A percentile compares a stretch with the other conserved stretches of the same genome.
phyloP scores from a whole-genome alignment of 2,329 filamentous ascomycete species.

The Fusarium protoensiforme region DNA sequence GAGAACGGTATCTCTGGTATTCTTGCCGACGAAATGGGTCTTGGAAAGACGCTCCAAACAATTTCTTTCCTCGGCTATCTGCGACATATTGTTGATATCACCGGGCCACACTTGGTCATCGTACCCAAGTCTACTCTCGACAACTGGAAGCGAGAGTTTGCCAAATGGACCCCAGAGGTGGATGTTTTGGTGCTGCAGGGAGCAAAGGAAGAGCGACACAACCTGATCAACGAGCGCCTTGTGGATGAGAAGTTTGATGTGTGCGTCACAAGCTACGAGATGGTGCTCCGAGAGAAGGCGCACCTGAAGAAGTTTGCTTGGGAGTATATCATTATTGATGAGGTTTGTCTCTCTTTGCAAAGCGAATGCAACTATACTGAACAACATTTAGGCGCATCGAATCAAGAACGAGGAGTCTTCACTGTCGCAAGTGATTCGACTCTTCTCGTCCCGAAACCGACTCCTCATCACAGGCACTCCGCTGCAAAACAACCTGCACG shows the following conservation, averaged over 20 bases:
- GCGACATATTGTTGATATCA: slow-evolving; percentile 88
- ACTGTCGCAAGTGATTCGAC: slow-evolving; percentile 92
- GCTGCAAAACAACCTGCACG: slow-evolving; percentile 97
- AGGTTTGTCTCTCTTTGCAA: slow-evolving; percentile 54
- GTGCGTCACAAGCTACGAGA: slow-evolving; percentile 98
- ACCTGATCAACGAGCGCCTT: slow-evolving; percentile 90
- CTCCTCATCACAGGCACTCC: slow-evolving; percentile 96
- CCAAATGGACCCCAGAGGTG: slow-evolving; percentile 93
- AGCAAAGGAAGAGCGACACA: slow-evolving; percentile 90
- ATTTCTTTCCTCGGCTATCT: slow-evolving; percentile 97
- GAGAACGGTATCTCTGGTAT: slow-evolving; percentile 99
- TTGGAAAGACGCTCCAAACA: slow-evolving; percentile 97
- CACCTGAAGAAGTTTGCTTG: slow-evolving; percentile 98
- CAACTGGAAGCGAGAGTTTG: slow-evolving; percentile 98
- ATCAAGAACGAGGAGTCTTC: slow-evolving; percentile 99
- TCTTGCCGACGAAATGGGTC: slow-evolving; percentile 97
- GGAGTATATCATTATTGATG: slow-evolving; percentile 99
- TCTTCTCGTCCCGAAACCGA: slow-evolving; percentile 95
- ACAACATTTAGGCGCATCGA: slow-evolving; percentile 72
- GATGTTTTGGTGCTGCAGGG: slow-evolving; percentile 95
- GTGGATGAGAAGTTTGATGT: slow-evolving; percentile 96
- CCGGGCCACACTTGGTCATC: slow-evolving; percentile 88
- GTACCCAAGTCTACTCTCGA: slow-evolving; percentile 98
- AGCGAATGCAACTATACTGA: slow-evolving; percentile 23
- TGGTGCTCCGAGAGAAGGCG: slow-evolving; percentile 95